These are phyloP conservation scores for Mortierella sp. DNA, from an alignment of 371 early-diverging fungal genomes.

Conservation along the genomic window DNA sequence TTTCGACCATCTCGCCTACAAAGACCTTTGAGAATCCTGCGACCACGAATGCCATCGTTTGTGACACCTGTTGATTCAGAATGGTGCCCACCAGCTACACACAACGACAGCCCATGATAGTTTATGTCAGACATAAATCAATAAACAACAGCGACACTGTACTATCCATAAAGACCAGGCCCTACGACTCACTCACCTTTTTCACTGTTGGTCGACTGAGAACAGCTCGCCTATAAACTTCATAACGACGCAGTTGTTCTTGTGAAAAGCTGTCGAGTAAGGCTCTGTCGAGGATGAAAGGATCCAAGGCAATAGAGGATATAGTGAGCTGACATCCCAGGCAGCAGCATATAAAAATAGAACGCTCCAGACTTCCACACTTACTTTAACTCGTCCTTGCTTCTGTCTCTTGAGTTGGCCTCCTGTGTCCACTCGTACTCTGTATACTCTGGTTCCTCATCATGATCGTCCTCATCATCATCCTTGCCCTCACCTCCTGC, in stretches of 20 bases:
- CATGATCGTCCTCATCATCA: slow-evolving; percentile 54
- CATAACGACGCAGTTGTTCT: slow-evolving; percentile 90
- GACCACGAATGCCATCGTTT: slow-evolving; percentile 91
- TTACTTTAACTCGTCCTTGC: slow-evolving; percentile 58
- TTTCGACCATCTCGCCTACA: slow-evolving; percentile 95
- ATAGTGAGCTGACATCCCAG: background rate
- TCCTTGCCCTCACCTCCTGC: slow-evolving; percentile 47
- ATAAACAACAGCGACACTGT: background rate
- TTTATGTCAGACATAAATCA: background rate
- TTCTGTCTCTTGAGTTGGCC: slow-evolving; percentile 43
- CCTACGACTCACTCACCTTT: slow-evolving; percentile 70
- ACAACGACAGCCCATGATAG: background rate
- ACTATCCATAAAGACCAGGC: background rate
- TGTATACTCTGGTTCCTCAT: slow-evolving; percentile 52
- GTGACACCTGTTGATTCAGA: slow-evolving; percentile 86
- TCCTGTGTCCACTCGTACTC: slow-evolving; percentile 55
- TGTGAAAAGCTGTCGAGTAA: slow-evolving; percentile 84
- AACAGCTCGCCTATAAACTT: slow-evolving; percentile 88
- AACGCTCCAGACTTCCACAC: background rate
- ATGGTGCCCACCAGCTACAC: slow-evolving; percentile 73
- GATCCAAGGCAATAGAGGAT: background rate
- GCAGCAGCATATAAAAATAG: background rate
- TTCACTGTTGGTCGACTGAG: slow-evolving; percentile 88
- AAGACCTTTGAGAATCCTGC: slow-evolving; percentile 96
- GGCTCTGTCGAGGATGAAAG: slow-evolving; percentile 56